phyloP scores from a whole-genome alignment of 2,329 filamentous ascomycete genomes.

The Trichophyton verrucosum region DNA sequence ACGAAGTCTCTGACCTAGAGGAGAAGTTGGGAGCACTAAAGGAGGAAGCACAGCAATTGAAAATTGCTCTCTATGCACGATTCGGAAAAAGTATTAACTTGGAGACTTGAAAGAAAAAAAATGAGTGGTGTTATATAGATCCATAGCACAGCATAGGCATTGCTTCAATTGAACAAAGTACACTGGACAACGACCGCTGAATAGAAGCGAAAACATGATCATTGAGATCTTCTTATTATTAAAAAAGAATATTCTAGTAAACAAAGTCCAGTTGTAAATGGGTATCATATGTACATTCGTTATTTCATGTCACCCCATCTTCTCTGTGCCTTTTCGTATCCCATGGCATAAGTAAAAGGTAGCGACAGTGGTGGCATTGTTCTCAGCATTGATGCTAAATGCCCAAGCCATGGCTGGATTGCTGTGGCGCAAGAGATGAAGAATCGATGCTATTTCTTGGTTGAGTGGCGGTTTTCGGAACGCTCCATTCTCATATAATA shows the following conservation, averaged over 20 bases:
- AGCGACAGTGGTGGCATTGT: background rate
- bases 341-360: background rate
- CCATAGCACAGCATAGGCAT: background rate
- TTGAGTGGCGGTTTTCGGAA: background rate
- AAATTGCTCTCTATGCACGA: conserved; percentile 82
- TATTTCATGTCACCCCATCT: background rate
- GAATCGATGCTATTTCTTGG: background rate
- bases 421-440: background rate
- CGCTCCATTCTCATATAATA: conserved; percentile 25
- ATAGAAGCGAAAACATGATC: background rate
- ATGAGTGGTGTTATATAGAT: background rate
- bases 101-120: conserved; percentile 36
- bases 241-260: background rate
- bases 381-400: background rate
- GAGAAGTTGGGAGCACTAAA: conserved; percentile 61
- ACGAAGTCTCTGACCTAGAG: conserved; percentile 63
- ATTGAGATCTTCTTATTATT: background rate
- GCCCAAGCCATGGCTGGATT: background rate
- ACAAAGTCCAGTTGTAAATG: background rate
- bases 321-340: background rate
- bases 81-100: conserved; percentile 97
- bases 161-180: background rate
- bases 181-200: background rate
- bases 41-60: conserved; percentile 80
- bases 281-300: conserved; percentile 3